phyloP scores from a whole-genome alignment of 257 asterid genomes.

The Cruciata laevipes region DNA sequence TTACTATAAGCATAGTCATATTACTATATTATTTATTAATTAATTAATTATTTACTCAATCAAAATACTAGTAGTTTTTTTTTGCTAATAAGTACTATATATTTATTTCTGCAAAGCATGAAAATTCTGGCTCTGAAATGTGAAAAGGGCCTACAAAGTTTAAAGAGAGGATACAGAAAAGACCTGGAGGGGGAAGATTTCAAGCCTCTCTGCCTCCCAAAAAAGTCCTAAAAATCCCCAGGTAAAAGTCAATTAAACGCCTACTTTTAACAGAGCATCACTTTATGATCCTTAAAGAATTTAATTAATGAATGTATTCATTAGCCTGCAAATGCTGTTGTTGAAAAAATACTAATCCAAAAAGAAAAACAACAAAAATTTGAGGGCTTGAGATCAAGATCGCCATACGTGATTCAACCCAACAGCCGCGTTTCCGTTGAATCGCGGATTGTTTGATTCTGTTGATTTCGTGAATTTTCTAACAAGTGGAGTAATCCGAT shows the following conservation, averaged over 20 bases:
- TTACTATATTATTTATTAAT: no score
- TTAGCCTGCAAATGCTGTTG: constrained; percentile 15
- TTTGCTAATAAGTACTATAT: no score
- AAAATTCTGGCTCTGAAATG: not conserved
- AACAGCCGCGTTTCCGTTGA: not conserved
- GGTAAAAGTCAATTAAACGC: constrained; percentile 7
- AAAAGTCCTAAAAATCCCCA: constrained; percentile 1
- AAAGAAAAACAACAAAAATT: constrained; percentile 3
- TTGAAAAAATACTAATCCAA: constrained; percentile 5
- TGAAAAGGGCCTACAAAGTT: not conserved
- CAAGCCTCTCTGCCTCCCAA: constrained; percentile 6
- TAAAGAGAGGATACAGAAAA: constrained; percentile 2
- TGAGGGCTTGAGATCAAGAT: constrained; percentile 19
- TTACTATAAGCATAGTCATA: no score
- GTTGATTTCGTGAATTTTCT: not conserved
- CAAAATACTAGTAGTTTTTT: no score
- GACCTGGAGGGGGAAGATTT: not conserved
- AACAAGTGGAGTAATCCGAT: not conserved
- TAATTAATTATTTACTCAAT: no score
- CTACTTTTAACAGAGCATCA: not conserved
- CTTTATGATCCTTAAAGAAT: not conserved
- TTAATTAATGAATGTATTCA: not conserved
- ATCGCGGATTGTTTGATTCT: not conserved
- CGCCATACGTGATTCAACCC: constrained; percentile 5
- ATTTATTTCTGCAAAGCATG: not conserved